A percentile compares a stretch with the other conserved stretches of the same genome.
These are phyloP conservation scores for Magnusiomyces sp. DNA, from an alignment of 1,139 yeast species.

Conservation along the genomic window DNA sequence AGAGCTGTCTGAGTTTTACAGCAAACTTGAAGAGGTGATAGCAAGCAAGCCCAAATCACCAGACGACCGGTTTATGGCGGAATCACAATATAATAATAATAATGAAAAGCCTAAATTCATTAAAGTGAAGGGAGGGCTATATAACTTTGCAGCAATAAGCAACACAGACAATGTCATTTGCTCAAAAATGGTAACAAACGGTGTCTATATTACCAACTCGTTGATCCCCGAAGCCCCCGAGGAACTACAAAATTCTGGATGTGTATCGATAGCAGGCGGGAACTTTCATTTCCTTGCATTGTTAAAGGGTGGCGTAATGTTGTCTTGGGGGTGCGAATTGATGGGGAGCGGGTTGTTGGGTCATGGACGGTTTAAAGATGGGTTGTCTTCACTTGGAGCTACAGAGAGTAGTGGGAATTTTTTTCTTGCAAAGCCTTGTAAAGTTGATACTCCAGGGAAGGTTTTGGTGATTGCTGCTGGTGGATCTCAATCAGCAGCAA, in stretches of 20 bases:
- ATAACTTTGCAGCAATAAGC: slow-evolving; percentile 46
- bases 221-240: slow-evolving; percentile 26
- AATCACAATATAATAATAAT: background rate
- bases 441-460: too few relatives aligned
- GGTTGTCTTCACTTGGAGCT: too few relatives aligned
- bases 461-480: too few relatives aligned
- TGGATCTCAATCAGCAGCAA: too few relatives aligned
- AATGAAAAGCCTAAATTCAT: slow-evolving; percentile 29
- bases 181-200: slow-evolving; percentile 32
- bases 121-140: slow-evolving; percentile 44
- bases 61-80: too few relatives aligned
- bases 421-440: too few relatives aligned
- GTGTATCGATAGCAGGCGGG: slow-evolving; percentile 57
- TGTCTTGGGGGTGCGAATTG: slow-evolving; percentile 68
- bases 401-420: too few relatives aligned
- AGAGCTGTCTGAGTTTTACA: slow-evolving; percentile 2
- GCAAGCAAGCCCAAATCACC: too few relatives aligned
- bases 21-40: background rate
- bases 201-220: slow-evolving; percentile 11
- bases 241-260: slow-evolving; percentile 43
- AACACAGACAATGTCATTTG: slow-evolving; percentile 42
- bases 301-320: slow-evolving; percentile 48
- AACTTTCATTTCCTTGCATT: slow-evolving; percentile 67
- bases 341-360: too few relatives aligned
- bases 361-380: too few relatives aligned